phyloP scores from a whole-genome alignment of 75 land plant species.

The Isoetes taiwanensis region DNA sequence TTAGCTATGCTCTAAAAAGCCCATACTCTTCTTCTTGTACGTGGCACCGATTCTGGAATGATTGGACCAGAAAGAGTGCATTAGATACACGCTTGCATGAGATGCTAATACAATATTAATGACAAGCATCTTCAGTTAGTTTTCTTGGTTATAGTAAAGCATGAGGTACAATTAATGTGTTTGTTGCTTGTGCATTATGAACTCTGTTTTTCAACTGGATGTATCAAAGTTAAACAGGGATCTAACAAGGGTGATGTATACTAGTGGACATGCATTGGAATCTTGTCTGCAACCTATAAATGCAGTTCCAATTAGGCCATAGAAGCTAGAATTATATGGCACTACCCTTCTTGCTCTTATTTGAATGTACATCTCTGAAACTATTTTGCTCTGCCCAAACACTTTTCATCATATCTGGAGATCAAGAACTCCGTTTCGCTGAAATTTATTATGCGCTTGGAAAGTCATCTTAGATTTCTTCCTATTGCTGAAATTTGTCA shows the following conservation, averaged over 20 bases:
- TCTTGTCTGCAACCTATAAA: constrained; percentile 70
- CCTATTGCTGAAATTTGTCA: too few species aligned
- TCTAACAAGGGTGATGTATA: constrained; percentile 53
- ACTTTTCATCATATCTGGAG: too few species aligned
- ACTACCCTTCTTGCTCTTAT: constrained; percentile 75
- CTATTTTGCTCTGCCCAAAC: too few species aligned
- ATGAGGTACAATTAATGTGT: too few species aligned
- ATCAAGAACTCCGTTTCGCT: too few species aligned
- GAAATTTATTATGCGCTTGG: too few species aligned
- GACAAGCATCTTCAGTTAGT: constrained; percentile 83
- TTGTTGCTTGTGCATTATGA: too few species aligned
- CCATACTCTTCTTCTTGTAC: too few species aligned
- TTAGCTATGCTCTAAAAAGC: too few species aligned
- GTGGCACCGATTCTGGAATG: constrained; percentile 80
- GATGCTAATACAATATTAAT: constrained; percentile 70
- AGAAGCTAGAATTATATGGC: constrained; percentile 69
- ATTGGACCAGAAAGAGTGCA: constrained; percentile 67
- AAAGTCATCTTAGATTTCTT: too few species aligned
- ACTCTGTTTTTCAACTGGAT: constrained; percentile 47
- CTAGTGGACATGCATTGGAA: constrained; percentile 80
- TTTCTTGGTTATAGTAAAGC: background rate
- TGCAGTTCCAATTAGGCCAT: constrained; percentile 69
- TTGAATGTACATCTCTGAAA: too few species aligned
- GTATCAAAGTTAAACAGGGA: constrained; percentile 86
- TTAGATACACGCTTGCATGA: constrained; percentile 59